Conservation (phyloP, 164 flowering plant genomes). For the Platanus orientalis region DNA sequence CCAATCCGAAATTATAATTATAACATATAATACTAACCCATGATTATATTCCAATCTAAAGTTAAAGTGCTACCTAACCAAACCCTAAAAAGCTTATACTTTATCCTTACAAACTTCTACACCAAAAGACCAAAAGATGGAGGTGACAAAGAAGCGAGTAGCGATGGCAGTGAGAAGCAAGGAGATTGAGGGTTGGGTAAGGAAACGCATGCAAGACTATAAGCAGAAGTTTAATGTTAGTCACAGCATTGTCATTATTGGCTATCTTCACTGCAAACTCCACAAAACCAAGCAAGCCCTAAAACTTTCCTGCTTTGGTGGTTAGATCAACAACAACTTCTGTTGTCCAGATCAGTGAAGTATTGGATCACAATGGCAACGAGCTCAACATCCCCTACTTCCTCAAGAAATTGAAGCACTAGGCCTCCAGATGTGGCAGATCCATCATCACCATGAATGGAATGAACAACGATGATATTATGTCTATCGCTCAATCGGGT, state of each 20-base stretch:
- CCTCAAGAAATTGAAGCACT: slow-evolving; percentile 36
- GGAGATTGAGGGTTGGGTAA: too few species aligned
- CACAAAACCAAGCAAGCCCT: background rate
- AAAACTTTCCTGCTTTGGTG: background rate
- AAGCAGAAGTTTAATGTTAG: too few species aligned
- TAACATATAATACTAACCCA: too few species aligned
- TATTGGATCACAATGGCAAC: slow-evolving; percentile 43
- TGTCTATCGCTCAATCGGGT: slow-evolving; percentile 30
- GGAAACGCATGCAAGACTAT: too few species aligned
- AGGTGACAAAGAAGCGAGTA: too few species aligned
- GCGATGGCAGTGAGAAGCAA: too few species aligned
- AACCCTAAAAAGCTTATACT: too few species aligned
- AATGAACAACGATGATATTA: slow-evolving; percentile 43
- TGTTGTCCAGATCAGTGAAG: slow-evolving; percentile 50
- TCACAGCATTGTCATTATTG: background rate
- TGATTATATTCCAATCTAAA: too few species aligned
- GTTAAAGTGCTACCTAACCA: too few species aligned
- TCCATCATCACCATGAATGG: slow-evolving; percentile 41
- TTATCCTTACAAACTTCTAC: too few species aligned
- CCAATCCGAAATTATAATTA: too few species aligned
- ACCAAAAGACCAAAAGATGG: too few species aligned
- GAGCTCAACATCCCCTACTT: slow-evolving; percentile 44
- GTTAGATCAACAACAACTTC: slow-evolving; percentile 20
- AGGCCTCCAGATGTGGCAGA: slow-evolving; percentile 38
- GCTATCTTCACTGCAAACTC: background rate